Conservation (phyloP, 306 rosid genomes). For the Lathyrus tuberosus region DNA sequence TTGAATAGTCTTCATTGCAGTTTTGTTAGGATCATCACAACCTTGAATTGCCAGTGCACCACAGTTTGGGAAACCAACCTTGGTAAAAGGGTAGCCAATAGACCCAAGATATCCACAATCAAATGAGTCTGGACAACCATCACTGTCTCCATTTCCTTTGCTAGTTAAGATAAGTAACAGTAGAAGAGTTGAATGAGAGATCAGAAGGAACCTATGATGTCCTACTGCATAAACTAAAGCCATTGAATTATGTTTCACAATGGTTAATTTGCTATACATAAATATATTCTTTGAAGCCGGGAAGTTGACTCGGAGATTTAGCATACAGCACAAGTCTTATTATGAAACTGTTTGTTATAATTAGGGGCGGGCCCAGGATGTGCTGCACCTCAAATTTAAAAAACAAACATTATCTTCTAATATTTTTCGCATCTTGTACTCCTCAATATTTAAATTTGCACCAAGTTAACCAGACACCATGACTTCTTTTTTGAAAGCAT, state of each 20-base stretch:
- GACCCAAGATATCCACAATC: constrained; percentile 37
- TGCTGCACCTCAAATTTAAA: too few species aligned
- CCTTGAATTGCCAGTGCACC: constrained; percentile 35
- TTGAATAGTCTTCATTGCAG: neutral
- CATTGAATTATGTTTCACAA: neutral
- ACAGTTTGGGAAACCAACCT: neutral
- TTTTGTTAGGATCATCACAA: constrained; percentile 16
- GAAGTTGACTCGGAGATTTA: too few species aligned
- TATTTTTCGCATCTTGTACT: too few species aligned
- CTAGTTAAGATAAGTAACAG: neutral
- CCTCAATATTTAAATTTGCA: too few species aligned
- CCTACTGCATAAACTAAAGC: neutral
- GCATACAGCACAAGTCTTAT: too few species aligned
- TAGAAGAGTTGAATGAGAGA: neutral
- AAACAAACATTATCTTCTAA: too few species aligned
- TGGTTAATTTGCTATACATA: too few species aligned
- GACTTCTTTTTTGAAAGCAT: too few species aligned
- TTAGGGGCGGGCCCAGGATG: too few species aligned
- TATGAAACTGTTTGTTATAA: too few species aligned
- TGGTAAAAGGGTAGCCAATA: constrained; percentile 30
- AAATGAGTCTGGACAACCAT: constrained; percentile 22
- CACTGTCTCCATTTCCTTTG: neutral
- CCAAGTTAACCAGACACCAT: too few species aligned
- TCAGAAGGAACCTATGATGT: neutral
- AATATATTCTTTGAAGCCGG: too few species aligned